Conservation (phyloP, 2,329 filamentous ascomycete genomes). For the Aphanoascus verrucosus region DNA sequence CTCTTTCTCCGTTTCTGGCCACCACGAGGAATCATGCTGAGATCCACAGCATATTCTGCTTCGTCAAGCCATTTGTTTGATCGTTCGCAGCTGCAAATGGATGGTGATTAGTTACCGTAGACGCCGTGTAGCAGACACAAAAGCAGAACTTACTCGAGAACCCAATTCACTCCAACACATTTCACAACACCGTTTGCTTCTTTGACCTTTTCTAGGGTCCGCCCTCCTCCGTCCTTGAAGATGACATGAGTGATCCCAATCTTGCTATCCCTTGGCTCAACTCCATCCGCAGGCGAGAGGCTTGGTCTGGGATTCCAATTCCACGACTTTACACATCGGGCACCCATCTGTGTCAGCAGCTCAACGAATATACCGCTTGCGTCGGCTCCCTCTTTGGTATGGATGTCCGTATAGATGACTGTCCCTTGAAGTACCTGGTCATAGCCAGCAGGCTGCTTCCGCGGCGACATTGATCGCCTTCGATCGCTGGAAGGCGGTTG, state of each 20-base stretch:
- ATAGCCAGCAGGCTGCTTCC: conserved; percentile 10
- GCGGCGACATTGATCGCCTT: conserved; percentile 22
- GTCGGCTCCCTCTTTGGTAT: conserved; percentile 70
- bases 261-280: conserved; percentile 36
- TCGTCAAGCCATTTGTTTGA: conserved; percentile 70
- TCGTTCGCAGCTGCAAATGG: conserved; percentile 54
- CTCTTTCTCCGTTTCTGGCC: conserved; percentile 64
- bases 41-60: conserved; percentile 57
- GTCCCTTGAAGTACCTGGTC: conserved; percentile 53
- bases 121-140: background rate
- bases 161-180: conserved; percentile 81
- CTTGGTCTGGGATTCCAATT: conserved; percentile 54
- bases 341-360: conserved; percentile 69
- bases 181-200: conserved; percentile 63
- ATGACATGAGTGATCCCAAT: conserved; percentile 79
- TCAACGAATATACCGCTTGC: conserved; percentile 73
- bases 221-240: conserved; percentile 74
- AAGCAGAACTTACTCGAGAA: conserved; percentile 60
- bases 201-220: conserved; percentile 65
- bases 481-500: conserved; percentile 5
- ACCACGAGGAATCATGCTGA: conserved; percentile 55
- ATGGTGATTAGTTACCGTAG: conserved; percentile 11
- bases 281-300: conserved; percentile 26
- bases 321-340: conserved; percentile 66
- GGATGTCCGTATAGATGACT: conserved; percentile 72